phyloP scores from a whole-genome alignment of 139 green algal genomes.

The Volvox africanus region DNA sequence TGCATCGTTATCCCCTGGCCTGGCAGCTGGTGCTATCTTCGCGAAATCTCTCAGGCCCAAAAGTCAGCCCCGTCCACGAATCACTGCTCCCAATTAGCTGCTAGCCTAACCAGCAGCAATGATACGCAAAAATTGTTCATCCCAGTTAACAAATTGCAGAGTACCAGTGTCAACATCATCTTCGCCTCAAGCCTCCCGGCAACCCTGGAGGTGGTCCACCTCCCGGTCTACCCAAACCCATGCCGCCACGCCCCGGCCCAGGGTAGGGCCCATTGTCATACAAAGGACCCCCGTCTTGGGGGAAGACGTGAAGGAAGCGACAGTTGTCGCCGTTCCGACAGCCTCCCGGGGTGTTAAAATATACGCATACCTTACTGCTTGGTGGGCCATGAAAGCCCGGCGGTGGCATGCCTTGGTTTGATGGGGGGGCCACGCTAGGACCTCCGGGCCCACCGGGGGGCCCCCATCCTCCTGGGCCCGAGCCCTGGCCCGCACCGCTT shows the following conservation, averaged over 20 bases:
- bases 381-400: neutral
- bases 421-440: neutral
- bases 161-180: neutral
- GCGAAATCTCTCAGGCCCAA: too few relatives aligned
- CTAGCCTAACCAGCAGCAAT: too few relatives aligned
- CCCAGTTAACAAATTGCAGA: too few relatives aligned
- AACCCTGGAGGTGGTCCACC: neutral
- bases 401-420: neutral
- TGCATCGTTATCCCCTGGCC: too few relatives aligned
- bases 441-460: neutral
- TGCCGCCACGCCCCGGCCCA: neutral
- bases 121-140: too few relatives aligned
- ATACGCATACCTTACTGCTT: constrained; percentile 33
- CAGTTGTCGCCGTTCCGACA: constrained; percentile 46
- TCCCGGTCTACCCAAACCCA: neutral
- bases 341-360: constrained; percentile 31
- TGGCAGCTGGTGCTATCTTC: too few relatives aligned
- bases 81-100: too few relatives aligned
- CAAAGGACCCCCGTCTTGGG: neutral
- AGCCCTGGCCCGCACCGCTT: neutral
- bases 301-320: constrained; percentile 40
- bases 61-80: too few relatives aligned
- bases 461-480: neutral
- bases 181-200: neutral
- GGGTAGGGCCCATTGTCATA: neutral